Percentiles rank a stretch among this genome's conserved stretches.
Conservation (phyloP, 345 rosid genomes). For the Angophora floribunda region DNA sequence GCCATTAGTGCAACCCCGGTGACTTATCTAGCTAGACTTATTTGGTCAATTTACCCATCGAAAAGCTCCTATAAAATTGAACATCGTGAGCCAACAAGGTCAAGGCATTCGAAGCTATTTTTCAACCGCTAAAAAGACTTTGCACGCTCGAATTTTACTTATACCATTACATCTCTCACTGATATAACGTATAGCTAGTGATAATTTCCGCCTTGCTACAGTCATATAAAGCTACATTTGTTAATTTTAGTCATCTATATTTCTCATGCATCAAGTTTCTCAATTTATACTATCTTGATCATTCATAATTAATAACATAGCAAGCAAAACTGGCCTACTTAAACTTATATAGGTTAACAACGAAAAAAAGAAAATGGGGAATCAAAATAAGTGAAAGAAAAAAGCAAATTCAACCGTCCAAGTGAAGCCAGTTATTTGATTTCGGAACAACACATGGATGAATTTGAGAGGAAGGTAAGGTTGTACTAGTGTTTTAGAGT, state of each 20-base stretch:
- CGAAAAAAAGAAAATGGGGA: background rate
- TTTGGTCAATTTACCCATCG: background rate
- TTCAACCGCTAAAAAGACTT: background rate
- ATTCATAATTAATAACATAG: background rate
- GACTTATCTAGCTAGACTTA: background rate
- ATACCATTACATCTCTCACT: background rate
- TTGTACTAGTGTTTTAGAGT: background rate
- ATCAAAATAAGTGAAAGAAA: background rate
- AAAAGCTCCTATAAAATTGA: background rate
- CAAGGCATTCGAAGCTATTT: background rate
- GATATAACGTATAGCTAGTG: background rate
- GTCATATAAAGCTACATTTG: background rate
- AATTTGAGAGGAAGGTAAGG: background rate
- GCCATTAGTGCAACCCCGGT: too few species aligned
- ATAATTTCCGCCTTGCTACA: background rate
- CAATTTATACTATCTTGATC: background rate
- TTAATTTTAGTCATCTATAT: background rate
- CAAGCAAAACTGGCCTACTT: background rate
- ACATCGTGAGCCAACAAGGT: background rate
- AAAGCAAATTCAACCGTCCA: background rate
- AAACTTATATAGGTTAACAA: background rate
- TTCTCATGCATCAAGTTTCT: background rate
- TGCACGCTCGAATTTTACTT: background rate
- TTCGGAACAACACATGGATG: background rate
- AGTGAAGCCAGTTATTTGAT: background rate